A percentile compares a stretch with the other conserved stretches of the same genome.
phyloP scores from a whole-genome alignment of 108 stramenopile species.

The Pinguiococcus pyrenoidosus region DNA sequence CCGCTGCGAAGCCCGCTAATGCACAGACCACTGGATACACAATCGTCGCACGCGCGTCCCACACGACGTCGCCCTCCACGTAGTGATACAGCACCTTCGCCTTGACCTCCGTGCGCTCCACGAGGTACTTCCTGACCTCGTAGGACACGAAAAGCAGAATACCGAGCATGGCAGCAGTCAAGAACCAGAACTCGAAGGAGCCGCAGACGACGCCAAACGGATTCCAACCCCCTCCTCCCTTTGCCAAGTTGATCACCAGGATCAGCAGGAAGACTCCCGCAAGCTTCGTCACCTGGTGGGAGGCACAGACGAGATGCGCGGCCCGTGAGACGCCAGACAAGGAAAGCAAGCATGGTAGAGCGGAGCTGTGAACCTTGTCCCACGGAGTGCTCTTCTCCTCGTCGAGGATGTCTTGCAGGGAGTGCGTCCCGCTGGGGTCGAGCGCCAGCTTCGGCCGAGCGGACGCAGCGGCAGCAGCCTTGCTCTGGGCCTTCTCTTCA shows the following conservation, averaged over 20 bases:
- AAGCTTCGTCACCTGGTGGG: conserved; percentile 40
- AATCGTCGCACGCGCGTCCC: conserved; percentile 63
- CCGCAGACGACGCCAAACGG: conserved; percentile 87
- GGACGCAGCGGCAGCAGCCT: no score
- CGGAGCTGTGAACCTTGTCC: conserved; percentile 20
- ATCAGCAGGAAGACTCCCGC: conserved; percentile 59
- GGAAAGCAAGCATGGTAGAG: no score
- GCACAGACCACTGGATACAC: conserved; percentile 72
- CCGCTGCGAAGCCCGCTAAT: conserved; percentile 83
- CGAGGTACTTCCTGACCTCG: conserved; percentile 49
- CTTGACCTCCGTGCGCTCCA: conserved; percentile 61
- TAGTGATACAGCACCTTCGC: conserved; percentile 54
- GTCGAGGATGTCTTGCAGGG: conserved; percentile 24
- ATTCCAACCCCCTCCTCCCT: conserved; percentile 74
- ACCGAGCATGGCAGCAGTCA: conserved; percentile 52
- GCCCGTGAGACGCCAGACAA: no score
- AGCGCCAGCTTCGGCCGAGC: no score
- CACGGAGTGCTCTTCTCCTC: conserved; percentile 26
- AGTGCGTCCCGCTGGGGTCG: background rate
- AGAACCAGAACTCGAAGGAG: conserved; percentile 61
- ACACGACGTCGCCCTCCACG: conserved; percentile 80
- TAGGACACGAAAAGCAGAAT: background rate
- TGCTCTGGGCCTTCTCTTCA: conserved; percentile 4
- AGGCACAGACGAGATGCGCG: background rate
- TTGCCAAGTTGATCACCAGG: conserved; percentile 63